Conservation (phyloP, 176 grass and related monocot genomes). For the Carex kokanica region DNA sequence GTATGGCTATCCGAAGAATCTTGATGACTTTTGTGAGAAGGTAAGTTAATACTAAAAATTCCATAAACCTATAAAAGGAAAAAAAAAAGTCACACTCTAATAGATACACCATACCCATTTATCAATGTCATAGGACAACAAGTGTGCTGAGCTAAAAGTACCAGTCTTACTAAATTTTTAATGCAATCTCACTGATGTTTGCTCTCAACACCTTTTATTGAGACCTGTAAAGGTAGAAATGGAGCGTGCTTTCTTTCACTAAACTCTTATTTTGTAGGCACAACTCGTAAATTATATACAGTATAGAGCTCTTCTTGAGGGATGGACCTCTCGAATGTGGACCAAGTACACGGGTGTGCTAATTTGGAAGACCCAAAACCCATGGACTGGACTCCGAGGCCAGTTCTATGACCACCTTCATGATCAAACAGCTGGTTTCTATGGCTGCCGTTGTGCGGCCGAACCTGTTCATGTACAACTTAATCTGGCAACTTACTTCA, state of each 20-base stretch:
- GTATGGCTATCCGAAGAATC: slow-evolving; percentile 67
- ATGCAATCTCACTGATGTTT: neutral
- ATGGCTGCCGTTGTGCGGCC: slow-evolving; percentile 78
- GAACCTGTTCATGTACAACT: slow-evolving; percentile 86
- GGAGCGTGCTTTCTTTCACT: neutral
- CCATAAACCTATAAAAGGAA: neutral
- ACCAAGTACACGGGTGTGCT: slow-evolving; percentile 88
- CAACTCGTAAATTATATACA: slow-evolving; percentile 92
- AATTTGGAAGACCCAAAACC: slow-evolving; percentile 97
- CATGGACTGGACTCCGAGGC: slow-evolving; percentile 91
- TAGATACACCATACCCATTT: neutral
- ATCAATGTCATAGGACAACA: neutral
- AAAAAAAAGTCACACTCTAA: neutral
- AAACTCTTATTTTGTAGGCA: slow-evolving; percentile 48
- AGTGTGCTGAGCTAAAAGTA: neutral
- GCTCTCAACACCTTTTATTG: neutral
- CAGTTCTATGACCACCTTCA: slow-evolving; percentile 97
- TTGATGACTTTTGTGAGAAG: slow-evolving; percentile 90
- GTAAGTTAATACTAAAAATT: slow-evolving; percentile 34
- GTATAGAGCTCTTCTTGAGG: slow-evolving; percentile 93
- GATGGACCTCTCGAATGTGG: slow-evolving; percentile 99
- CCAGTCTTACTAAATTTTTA: neutral
- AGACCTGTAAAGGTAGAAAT: neutral
- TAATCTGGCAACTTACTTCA: slow-evolving; percentile 70
- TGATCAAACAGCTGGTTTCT: slow-evolving; percentile 92